Base-by-base conservation (phyloP, 2,329 filamentous ascomycete species). In the Nemania diffusa region DNA sequence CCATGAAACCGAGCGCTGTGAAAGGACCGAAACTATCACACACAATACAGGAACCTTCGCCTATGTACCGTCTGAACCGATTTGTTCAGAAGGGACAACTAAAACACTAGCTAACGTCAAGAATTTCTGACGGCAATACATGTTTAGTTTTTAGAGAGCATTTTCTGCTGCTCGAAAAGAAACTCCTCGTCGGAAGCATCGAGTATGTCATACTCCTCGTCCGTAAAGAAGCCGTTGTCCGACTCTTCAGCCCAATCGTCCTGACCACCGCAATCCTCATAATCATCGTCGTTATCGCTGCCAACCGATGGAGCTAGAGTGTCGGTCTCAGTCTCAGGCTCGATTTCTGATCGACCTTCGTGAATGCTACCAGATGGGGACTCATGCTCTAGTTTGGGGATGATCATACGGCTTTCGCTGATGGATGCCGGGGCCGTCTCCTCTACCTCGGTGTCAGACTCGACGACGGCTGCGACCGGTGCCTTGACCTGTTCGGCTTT, bases 171-270 rank as follows among this genome's bases (percentile, higher is more conserved):
- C 74, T 88, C 88, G 69, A 85, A 85, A 58, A 88, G 79, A 72
- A 87, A 91, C 78, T 98, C 95, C 79, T 97, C 92, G 73, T 98
- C 95, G 66, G 93, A 97, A 50, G 94, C 95, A 82, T 97, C 94
- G 52, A 98, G 88, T 72, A 98, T 94, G 76, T 99, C 96, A 79
- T 98, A 99, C 82, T 99, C 96, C 79, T 98, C 96, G 71, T 99
- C 96, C 0, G 96, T 98, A 84, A 97, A 82, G 84, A 97, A 97
- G 13, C 91, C 92, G 67, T 92, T 89, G 13, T 90, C 88, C 0
- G 85, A 87, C n/a, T 88, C 85, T 42, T 83, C 83, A n/a, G 80
- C 81, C 84, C 86, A 89, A 53, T 90, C 90, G n/a, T 88, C 88
- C 40, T 83, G 84, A 61, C 85, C 83, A 37, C 80, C 82, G 68